Base-by-base conservation (phyloP, 148 eudicot genomes). In the Drosera capensis region DNA sequence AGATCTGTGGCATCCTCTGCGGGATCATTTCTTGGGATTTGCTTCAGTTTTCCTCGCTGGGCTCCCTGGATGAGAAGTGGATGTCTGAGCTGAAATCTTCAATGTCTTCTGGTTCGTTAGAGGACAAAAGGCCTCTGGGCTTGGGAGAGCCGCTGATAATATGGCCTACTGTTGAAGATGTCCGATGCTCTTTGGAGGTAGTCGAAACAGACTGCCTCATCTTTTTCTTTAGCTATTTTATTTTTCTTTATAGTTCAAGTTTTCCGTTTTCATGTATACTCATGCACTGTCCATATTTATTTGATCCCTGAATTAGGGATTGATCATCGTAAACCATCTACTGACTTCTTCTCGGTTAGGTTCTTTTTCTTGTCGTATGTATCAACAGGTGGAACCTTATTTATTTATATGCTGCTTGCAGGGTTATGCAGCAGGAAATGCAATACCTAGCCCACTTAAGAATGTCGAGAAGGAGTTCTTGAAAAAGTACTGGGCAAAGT, bases 11-110 rank as follows among this genome's bases (percentile, higher is more conserved):
- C 11, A 28, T 5, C 31, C 0, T 6, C 31, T 28, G 23, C 30
- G 23, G 49, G 23, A 34, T 22, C 23, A 38, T 19, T 57, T 25
- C 41, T 8, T 19, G 6, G 0, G 18, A 25, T 29, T 47, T 43
- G 11, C 3, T 38, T 21, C 74, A 90, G 97, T 90, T 90, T 58
- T 90, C 97, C 7, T 90, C 97, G 23, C 79, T 90, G 54, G 97
- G 97, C 49, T 90, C 97, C 30, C 68, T 90, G 65, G 97, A 90
- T 48, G 97, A 90, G 69, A 90, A 90, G 73, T 90, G 97, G 97
- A 90, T 90, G 97, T 53, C 66, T 21, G 97, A 90, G 73, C 63
- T 90, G 8, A 78, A 72, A 65, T 57, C 72, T 13, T 80, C 97
- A n/a, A n/a, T 83, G 84, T 83, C 92, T 52, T 71, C 97, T 22